Percentiles rank a stretch among this genome's conserved stretches.
Conservation (phyloP, 1,139 yeast species). For the Yamadazyma atmosphaerica region DNA sequence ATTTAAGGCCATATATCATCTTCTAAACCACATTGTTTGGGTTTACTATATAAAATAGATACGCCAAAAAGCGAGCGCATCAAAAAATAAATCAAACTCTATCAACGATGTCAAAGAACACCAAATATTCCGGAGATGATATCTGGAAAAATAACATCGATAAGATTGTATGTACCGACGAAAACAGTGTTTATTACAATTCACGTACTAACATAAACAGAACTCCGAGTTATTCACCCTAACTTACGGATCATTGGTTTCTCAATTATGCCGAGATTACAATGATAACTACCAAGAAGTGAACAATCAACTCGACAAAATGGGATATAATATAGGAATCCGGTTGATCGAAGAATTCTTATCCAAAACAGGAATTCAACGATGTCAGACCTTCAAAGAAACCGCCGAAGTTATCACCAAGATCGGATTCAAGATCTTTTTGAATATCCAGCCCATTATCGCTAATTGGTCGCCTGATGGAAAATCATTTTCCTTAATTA, state of each 20-base stretch:
- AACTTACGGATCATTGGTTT: slow-evolving; percentile 91
- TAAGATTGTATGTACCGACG: slow-evolving; percentile 47
- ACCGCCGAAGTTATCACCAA: slow-evolving; percentile 86
- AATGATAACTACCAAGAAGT: slow-evolving; percentile 75
- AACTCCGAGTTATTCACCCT: slow-evolving; percentile 90
- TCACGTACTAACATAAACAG: slow-evolving; percentile 6
- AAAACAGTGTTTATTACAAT: slow-evolving; percentile 6
- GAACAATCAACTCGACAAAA: slow-evolving; percentile 77
- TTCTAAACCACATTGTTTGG: not conserved
- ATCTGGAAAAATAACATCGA: slow-evolving; percentile 89
- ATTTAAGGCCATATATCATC: not conserved
- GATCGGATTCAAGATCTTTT: slow-evolving; percentile 86
- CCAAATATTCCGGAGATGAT: slow-evolving; percentile 61
- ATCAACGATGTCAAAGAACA: slow-evolving; percentile 1
- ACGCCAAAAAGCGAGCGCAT: not conserved
- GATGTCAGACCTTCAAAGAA: slow-evolving; percentile 79
- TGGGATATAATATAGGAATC: slow-evolving; percentile 96
- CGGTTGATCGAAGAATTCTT: slow-evolving; percentile 90
- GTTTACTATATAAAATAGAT: not conserved
- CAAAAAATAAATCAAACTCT: not conserved
- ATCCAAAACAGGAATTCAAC: slow-evolving; percentile 78
- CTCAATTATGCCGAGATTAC: slow-evolving; percentile 88
- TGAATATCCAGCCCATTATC: slow-evolving; percentile 76
- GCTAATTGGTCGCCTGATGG: slow-evolving; percentile 79
- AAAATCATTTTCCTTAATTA: slow-evolving; percentile 68